Base-by-base conservation (phyloP, 352 stramenopile genomes). In the Plasmopara halstedii region DNA sequence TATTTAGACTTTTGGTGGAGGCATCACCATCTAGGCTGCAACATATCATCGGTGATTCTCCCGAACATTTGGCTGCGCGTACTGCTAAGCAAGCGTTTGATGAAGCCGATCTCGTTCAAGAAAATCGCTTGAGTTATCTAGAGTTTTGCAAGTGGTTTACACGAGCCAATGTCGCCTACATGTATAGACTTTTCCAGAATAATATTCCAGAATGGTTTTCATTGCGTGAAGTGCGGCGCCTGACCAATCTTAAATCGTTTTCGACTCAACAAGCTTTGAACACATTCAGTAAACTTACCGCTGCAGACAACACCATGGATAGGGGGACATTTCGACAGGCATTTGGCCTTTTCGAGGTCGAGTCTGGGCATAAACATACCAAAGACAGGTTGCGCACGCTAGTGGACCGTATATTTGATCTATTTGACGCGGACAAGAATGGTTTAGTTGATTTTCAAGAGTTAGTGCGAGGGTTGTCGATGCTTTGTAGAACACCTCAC, bases 101-200 rank as follows among this genome's bases (percentile, higher is more conserved):
- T 7, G 75, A 91, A 50, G 79, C 78, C 3, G 83, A 90, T 27
- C 32, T 82, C 0, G 71, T 90, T 36, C 56, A 68, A 10, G 78
- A 94, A 41, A 67, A 68, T 7, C 70, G 74, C 1, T 61, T 94
- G 25, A 88, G 68, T 15, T 89, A 89, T 40, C 42, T 50, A 0
- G 80, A 92, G 33, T 95, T 95, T 37, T 71, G 76, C 13, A 62
- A 77, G 18, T 95, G 84, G 84, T 95, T 91, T 45, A 76, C 70
- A 17, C 63, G 63, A 27, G 86, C 73, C 14, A 90, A 59, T 50
- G 77, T 70, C 4, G 79, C 76, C 3, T 84, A 83, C 40, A 85
- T 91, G 10, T 76, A 91, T 43, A 63, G 79, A 6, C 46, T 91
- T 17, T 86, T 91, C 29, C 70, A 88, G 43, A 85, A 83, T 47